Base-by-base conservation (phyloP, 306 rosid species). In the Castanospermum australe region DNA sequence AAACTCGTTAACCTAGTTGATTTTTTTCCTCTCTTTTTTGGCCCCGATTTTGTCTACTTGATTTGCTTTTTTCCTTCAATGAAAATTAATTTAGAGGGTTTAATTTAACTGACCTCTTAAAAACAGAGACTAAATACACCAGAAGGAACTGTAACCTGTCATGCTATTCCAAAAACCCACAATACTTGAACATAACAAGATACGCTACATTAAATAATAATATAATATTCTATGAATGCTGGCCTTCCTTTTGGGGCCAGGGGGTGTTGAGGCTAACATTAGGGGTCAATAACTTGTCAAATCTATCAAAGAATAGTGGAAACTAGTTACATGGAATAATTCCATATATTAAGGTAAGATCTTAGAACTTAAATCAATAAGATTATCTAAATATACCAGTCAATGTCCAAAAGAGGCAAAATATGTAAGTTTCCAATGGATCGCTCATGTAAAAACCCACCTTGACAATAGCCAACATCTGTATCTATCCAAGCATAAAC, bases 391-490 rank as follows among this genome's bases (percentile, higher is more conserved):
- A 63, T 44, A 69, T 36, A 63, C 52, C 3, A 51, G 6, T 56
- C 41, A 39, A 63, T 78, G 54, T 35, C 39, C 39, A 20, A 35
- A 59, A 84, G 42, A 67, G 56, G 21, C 21, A 45, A 81, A 79
- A 45, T 65, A 71, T 73, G 67, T 38, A 75, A 15, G 32, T 33
- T 25, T 39, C 63, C 55, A 73, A 36, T 60, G 44, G 76, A 68
- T 51, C 9, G 62, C 33, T 56, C 7, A 11, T 56, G 73, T 48
- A 67, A 81, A 45, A 39, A 79, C 91, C 45, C 57, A 96, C 99
- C 99, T 96, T 96, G 99, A 87, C 97, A 88, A 61, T 91, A 96
- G 65, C 99, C 99, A 2, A 96, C 94, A 30, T 96, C 99, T 76
- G 82, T 85, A 87, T 96, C 99, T 38, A 96, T 85, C 98, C 98